Base-by-base conservation (phyloP, 345 rosid species). In the Leavenworthia alabamica region DNA sequence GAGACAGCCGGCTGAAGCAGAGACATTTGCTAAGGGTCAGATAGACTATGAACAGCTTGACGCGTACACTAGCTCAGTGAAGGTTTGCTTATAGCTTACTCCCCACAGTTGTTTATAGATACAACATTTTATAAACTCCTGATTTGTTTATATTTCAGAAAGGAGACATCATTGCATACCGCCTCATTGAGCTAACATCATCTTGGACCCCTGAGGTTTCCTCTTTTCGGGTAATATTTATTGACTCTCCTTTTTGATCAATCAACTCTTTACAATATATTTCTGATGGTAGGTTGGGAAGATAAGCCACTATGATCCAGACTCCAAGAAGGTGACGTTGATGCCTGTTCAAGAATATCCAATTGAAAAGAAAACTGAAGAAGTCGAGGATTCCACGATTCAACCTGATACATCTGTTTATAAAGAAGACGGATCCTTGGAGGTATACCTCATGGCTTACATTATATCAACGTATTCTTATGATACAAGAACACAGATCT, bases 151-250 rank as follows among this genome's bases (percentile, higher is more conserved):
- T 55, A 44, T 67, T 81, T 78, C 86, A 94, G 99, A 87, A 71
- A 77, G 97, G 92, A 19, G 95, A 90, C 71, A 71, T 88, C 17
- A 80, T 94, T 46, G 97, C 99, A 17, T 94, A 94, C 77, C 89
- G 89, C 27, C 60, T 90, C 36, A 75, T 94, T 72, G 95, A 94
- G 80, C 79, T 94, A 35, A 78, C 97, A 50, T 80, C 86, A 13
- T 83, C 86, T 59, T 90, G 97, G 99, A 87, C 92, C 27, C 99
- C 97, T 5, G 97, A 90, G 76, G 68, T 81, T 55, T 78, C 97
- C 27, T 71, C 89, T 40, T 90, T 78, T 58, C 78, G 86, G 39
- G 99, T 94, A 86, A 49, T 41, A 26, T 35, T 68, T 59, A n/a
- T 37, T 22, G 51, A 7, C 67, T 14, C 56, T 22, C 31, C 70